Evolutionary conservation across 192 early-diverging fungal species (phyloP), one percentile per base, ranked within the genome.

Genomic region (Lobosporangium transversale): DNA sequence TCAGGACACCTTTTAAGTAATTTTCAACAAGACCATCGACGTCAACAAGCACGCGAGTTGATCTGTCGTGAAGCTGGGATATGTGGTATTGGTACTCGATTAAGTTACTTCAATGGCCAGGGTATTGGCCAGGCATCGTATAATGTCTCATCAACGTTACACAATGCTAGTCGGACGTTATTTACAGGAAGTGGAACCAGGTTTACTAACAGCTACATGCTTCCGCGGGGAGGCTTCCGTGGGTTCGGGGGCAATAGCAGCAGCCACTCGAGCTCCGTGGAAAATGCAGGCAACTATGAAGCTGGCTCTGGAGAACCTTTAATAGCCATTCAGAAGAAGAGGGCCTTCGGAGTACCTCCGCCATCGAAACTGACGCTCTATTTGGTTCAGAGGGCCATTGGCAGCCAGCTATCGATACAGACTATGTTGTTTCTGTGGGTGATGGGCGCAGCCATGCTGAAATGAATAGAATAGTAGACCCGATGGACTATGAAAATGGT

Each of bases 171-270:
- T 45, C 50, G 64, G 0, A 37, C 54, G 8, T 11, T 76, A 31
- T 76, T 67, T 47, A 67, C 73, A 17, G 73, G 73, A 4, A 67
- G 73, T 26, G 73, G 73, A 12, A 76, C 73, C 12, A 21, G 58
- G n/a, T 67, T 76, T 53, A 67, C 21, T 17, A 31, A 62, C n/a
- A 58, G 45, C 27, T 76, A 40, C 40, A 76, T 76, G 73, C 60
- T 76, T 7, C 73, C 73, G 7, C 43, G 73, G 36, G 73, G 73
- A 0, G 73, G 73, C 0, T 76, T 76, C 24, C 58, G 73, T 48
- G 73, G 73, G 4, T 67, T 76, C 32, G 54, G 73, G 17, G 73
- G 73, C 0, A 75, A 66, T 29, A 75, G 56, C 18, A 75, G 63
- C 36, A 58, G 62, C 3, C 62, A 66, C 23, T 56, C 73, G 2